Evolutionary conservation across 495 filamentous ascomycete genomes (phyloP), one percentile per base, ranked within the genome.

Genomic region (Penicilliopsis zonata): DNA sequence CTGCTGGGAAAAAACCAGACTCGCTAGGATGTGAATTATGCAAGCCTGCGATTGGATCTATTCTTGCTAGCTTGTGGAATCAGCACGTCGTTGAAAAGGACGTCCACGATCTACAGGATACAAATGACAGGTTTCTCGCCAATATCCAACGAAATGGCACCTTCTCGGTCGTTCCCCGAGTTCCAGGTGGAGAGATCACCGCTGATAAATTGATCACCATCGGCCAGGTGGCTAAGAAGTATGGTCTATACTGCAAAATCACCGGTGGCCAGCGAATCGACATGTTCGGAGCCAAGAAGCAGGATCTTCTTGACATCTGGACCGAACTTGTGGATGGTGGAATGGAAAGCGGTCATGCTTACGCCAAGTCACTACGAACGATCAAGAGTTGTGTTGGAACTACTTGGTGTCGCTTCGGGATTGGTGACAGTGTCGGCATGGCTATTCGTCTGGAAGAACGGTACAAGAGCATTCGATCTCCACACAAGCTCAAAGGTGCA

Each of bases 381-480:
- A 80, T 96, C 42, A 96, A 94, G 71, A 83, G 80, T 43, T 96
- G 88, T 45, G 88, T 96, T 3, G 88, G 88, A 17, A 90, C 82
- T 1, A 92, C 84, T 2, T 96, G 88, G 88, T 96, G 88, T 45
- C 68, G 88, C 4, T 96, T 83, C 42, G 88, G 88, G 37, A 77
- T 94, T 36, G 85, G 85, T 23, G 88, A 96, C 59, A 90, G 82
- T 58, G 88, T 96, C n/a, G 88, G 88, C 15, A 87, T 96, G 82
- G 88, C 87, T 1, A 79, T 95, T 14, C 70, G 86, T 2, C 60
- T 96, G 0, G 88, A 96, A 51, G 82, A 94, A 57, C 74, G 88
- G 28, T 96, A 96, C 58, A 96, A 96, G 69, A 85, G 80, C 49
- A 78, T 96, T 42, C 76, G 88, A 2, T 67, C 69, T 13, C 88